A percentile compares a stretch with the other conserved stretches of the same genome.
These are phyloP conservation scores for Calocybe gangraenosa DNA, from an alignment of 768 basidiomycete species.

Conservation along the genomic window DNA sequence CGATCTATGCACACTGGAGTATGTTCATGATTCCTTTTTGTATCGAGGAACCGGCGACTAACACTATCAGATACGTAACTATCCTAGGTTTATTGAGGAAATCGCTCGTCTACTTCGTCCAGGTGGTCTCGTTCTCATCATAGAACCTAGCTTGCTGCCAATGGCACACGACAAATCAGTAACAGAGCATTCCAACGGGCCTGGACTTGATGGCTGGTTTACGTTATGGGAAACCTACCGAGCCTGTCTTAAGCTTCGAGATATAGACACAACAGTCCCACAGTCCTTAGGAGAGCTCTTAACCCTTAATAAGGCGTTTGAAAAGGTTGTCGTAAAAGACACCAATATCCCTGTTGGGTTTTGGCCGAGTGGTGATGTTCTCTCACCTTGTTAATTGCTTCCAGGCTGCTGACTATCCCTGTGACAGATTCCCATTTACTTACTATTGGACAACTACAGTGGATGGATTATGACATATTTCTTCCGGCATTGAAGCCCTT, in stretches of 20 bases:
- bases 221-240: slow-evolving; percentile 62
- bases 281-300: slow-evolving; percentile 49
- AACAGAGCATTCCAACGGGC: slow-evolving; percentile 19
- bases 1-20: slow-evolving; percentile 67
- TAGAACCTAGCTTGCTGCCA: slow-evolving; percentile 57
- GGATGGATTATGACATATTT: slow-evolving; percentile 69
- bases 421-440: slow-evolving; percentile 50
- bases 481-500: slow-evolving; percentile 60
- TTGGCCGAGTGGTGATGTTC: slow-evolving; percentile 53
- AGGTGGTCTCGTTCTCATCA: slow-evolving; percentile 64
- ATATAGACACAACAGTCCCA: slow-evolving; percentile 57
- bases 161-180: slow-evolving; percentile 41
- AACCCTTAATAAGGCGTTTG: slow-evolving; percentile 45
- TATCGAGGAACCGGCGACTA: not conserved
- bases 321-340: slow-evolving; percentile 49
- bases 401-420: slow-evolving; percentile 4
- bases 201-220: slow-evolving; percentile 54
- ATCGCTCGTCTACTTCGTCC: slow-evolving; percentile 64
- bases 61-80: slow-evolving; percentile 51
- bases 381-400: slow-evolving; percentile 6
- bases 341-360: slow-evolving; percentile 67
- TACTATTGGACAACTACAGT: slow-evolving; percentile 66
- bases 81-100: slow-evolving; percentile 56
- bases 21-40: slow-evolving; percentile 20
- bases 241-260: slow-evolving; percentile 44